These are phyloP conservation scores for Camelina hispida DNA, from an alignment of 345 rosid genomes.

Conservation along the genomic window DNA sequence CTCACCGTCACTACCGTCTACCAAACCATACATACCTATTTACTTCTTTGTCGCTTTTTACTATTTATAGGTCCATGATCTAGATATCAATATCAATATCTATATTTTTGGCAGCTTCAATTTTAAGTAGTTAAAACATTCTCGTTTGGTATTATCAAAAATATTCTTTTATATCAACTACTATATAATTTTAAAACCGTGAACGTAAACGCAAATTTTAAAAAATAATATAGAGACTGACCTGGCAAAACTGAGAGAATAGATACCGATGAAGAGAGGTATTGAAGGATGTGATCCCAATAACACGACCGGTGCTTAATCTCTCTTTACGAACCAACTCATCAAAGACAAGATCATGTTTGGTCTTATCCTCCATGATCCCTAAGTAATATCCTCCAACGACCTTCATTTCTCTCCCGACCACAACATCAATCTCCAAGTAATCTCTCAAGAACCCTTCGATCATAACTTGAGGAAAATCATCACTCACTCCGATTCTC, in stretches of 20 bases:
- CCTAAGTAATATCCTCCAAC: slow-evolving; percentile 67
- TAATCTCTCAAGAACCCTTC: slow-evolving; percentile 76
- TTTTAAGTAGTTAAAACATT: background rate
- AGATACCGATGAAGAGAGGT: slow-evolving; percentile 51
- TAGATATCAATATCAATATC: background rate
- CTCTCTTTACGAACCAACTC: slow-evolving; percentile 43
- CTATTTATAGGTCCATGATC: background rate
- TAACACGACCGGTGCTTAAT: slow-evolving; percentile 37
- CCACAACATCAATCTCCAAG: slow-evolving; percentile 59
- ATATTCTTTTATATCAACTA: background rate
- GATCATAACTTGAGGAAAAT: slow-evolving; percentile 71
- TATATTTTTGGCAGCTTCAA: background rate
- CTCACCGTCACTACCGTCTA: slow-evolving; percentile 27
- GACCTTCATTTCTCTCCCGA: slow-evolving; percentile 67
- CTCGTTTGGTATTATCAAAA: background rate
- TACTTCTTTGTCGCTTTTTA: background rate
- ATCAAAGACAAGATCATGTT: slow-evolving; percentile 33
- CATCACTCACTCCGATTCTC: slow-evolving; percentile 58
- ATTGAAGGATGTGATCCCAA: slow-evolving; percentile 55
- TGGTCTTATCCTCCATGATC: slow-evolving; percentile 59
- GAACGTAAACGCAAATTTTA: background rate
- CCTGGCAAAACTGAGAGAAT: slow-evolving; percentile 59
- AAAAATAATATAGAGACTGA: slow-evolving; percentile 10
- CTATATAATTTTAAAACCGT: background rate
- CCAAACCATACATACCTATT: no score